Evolutionary conservation across 2,329 filamentous ascomycete species (phyloP), one percentile per base, ranked within the genome.

Genomic region (Zalaria obscura): DNA sequence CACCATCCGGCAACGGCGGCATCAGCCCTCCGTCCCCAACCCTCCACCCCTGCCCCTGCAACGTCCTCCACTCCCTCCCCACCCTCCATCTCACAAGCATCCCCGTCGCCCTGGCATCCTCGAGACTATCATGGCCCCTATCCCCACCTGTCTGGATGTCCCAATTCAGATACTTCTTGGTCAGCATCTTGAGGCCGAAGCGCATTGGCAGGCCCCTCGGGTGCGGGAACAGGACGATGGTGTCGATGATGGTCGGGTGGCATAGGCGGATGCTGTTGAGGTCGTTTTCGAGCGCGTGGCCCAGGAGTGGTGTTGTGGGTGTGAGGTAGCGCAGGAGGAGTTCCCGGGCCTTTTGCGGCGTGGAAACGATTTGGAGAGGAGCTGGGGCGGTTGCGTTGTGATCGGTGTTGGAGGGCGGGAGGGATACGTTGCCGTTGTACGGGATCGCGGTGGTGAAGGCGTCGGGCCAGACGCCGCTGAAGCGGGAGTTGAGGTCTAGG

Each of bases 251-350:
- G 0, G 75, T 82, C 0, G 83, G 83, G 52, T 96, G 91, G 36
- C 94, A 78, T 39, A 96, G 73, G 31, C 89, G 81, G 34, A 81
- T 70, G 2, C 80, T 76, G 56, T 94, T 95, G 42, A 98, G 73
- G 54, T 98, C 91, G 56, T 98, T 98, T 54, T 98, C 91, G 5
- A 96, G 75, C 1, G 86, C 88, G 58, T 98, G 91, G 0, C 91
- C 91, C 37, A 98, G 83, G 1, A 98, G 64, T 0, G 88, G 83
- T 0, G 88, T 98, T 0, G 72, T 65, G 0, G 86, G 83, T 1
- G 78, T 73, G 39, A 98, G 71, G 40, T 83, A 70, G 0, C 73
- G 71, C 60, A 93, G 85, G 5, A 98, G 72, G 0, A 95, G 69
- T 1, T 76, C 68, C 5, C 91, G 80, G 1, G 91, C 91, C 27